Conservation (phyloP, 164 flowering plant species). For the Vitis vinifera region DNA sequence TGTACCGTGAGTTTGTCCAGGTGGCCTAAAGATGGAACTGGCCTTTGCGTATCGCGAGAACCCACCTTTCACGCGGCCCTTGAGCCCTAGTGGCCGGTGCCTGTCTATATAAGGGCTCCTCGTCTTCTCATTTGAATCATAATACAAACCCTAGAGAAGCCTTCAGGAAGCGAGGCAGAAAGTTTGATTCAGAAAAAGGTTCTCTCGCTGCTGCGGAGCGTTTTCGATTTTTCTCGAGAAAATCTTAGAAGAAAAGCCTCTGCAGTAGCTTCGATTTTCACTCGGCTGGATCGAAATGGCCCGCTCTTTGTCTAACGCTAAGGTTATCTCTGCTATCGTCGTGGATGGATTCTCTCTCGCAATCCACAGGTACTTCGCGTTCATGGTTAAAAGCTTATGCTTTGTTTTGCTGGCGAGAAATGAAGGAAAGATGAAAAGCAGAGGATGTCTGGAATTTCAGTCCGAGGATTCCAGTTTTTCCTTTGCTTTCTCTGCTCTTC, state of each 20-base stretch:
- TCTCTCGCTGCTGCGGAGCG: conserved; percentile 4
- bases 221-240: no score
- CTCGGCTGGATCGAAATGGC: conserved; percentile 43
- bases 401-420: neutral
- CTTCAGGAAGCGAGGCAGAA: conserved; percentile 1
- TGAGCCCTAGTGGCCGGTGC: no score
- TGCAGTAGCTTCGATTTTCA: conserved; percentile 9
- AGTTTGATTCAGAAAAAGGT: neutral
- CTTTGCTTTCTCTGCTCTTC: neutral
- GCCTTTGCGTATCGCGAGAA: no score
- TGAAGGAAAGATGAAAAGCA: neutral
- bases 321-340: conserved; percentile 49
- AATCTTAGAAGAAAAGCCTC: neutral
- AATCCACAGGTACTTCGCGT: conserved; percentile 35
- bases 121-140: neutral
- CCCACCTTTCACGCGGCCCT: no score
- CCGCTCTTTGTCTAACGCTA: conserved; percentile 59
- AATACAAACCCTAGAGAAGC: neutral
- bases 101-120: conserved; percentile 4
- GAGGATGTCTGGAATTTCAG: neutral
- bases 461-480: neutral
- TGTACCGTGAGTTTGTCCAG: no score
- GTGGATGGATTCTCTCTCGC: conserved; percentile 39
- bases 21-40: no score
- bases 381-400: neutral